Conservation (phyloP, 2,329 filamentous ascomycete species). For the Pseudocercospora musae region DNA sequence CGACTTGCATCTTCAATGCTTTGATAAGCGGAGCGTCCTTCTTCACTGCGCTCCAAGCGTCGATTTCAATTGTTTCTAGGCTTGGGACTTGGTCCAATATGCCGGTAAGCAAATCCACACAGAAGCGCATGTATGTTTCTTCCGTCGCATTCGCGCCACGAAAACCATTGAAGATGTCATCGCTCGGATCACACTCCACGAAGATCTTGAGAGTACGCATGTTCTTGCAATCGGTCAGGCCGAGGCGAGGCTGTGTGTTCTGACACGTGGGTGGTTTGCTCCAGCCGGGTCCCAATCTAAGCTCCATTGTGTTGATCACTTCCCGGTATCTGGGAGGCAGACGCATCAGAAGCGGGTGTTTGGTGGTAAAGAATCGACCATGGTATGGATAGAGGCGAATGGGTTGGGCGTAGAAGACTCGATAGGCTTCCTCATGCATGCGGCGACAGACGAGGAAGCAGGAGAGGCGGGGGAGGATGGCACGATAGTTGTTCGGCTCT, state of each 20-base stretch:
- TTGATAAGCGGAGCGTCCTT: slow-evolving; percentile 63
- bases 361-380: slow-evolving; percentile 68
- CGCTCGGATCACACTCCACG: slow-evolving; percentile 67
- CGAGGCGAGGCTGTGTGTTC: slow-evolving; percentile 63
- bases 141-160: slow-evolving; percentile 51
- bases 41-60: slow-evolving; percentile 64
- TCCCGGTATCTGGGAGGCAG: slow-evolving; percentile 59
- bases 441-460: slow-evolving; percentile 60
- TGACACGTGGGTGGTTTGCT: slow-evolving; percentile 66
- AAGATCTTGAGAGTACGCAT: slow-evolving; percentile 63
- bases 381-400: slow-evolving; percentile 65
- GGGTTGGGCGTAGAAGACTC: slow-evolving; percentile 63
- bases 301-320: slow-evolving; percentile 61
- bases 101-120: slow-evolving; percentile 53
- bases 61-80: slow-evolving; percentile 62
- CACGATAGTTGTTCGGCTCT: slow-evolving; percentile 62
- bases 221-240: slow-evolving; percentile 59
- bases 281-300: slow-evolving; percentile 72
- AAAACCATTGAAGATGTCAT: slow-evolving; percentile 65
- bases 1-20: slow-evolving; percentile 55
- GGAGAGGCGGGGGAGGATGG: slow-evolving; percentile 55
- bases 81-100: slow-evolving; percentile 58
- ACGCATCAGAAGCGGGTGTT: slow-evolving; percentile 66
- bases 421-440: slow-evolving; percentile 61
- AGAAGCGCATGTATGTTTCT: slow-evolving; percentile 69